Evolutionary conservation across 805 yeast species (phyloP).

Genomic region (Wickerhamomyces subpelliculosus): DNA sequence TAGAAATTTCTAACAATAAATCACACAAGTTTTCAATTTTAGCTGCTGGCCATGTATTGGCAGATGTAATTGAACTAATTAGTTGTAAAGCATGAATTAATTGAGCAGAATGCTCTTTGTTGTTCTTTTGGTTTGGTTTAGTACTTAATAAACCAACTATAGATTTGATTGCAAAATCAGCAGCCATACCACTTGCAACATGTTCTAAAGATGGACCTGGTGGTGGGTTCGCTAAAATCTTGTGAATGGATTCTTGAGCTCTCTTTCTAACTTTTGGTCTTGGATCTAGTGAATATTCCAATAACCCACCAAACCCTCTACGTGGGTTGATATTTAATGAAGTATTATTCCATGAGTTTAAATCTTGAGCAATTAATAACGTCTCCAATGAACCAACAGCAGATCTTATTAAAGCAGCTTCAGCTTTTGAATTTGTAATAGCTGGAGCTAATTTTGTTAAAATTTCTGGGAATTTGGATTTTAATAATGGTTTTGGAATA

Average conservation of each 20-base stretch:
- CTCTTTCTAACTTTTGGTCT: slow-evolving; percentile 95
- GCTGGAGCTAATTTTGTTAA: slow-evolving; percentile 77
- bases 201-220: slow-evolving; percentile 74
- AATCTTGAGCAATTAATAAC: slow-evolving; percentile 72
- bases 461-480: slow-evolving; percentile 70
- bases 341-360: slow-evolving; percentile 64
- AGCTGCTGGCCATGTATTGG: slow-evolving; percentile 77
- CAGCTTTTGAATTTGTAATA: slow-evolving; percentile 58
- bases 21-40: slow-evolving; percentile 72
- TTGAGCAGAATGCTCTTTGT: slow-evolving; percentile 46
- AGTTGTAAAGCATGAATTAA: slow-evolving; percentile 75
- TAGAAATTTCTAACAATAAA: slow-evolving; percentile 63
- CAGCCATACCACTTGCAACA: slow-evolving; percentile 64
- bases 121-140: slow-evolving; percentile 26
- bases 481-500: slow-evolving; percentile 61
- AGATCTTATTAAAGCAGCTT: slow-evolving; percentile 77
- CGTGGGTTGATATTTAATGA: slow-evolving; percentile 52
- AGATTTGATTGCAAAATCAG: slow-evolving; percentile 57
- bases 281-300: slow-evolving; percentile 75
- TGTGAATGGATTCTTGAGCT: slow-evolving; percentile 81
- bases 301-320: slow-evolving; percentile 71
- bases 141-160: slow-evolving; percentile 38
- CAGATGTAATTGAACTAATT: slow-evolving; percentile 58
- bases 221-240: slow-evolving; percentile 58
- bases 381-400: slow-evolving; percentile 82